These are phyloP conservation scores for Collybia sordida DNA, from an alignment of 768 basidiomycete genomes.

Conservation along the genomic window DNA sequence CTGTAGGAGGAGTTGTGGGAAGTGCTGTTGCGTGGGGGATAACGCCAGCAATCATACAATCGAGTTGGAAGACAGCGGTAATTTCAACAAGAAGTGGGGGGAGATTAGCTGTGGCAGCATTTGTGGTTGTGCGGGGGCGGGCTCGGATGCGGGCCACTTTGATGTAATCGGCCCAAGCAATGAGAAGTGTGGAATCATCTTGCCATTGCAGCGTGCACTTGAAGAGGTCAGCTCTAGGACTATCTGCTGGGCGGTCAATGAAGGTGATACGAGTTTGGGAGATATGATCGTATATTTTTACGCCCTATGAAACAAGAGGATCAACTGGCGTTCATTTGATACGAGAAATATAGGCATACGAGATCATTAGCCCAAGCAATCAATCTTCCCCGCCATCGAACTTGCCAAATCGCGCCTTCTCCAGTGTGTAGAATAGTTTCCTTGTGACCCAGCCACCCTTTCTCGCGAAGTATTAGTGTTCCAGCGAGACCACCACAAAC, in stretches of 20 bases:
- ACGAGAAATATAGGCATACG: conserved; percentile 34
- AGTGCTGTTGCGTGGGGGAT: conserved; percentile 57
- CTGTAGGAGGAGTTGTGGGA: conserved; percentile 15
- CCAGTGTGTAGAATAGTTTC: conserved; percentile 78
- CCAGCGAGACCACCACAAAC: conserved; percentile 94
- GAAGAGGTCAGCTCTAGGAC: conserved; percentile 93
- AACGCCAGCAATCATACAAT: conserved; percentile 94
- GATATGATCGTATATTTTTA: conserved; percentile 87
- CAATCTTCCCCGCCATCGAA: conserved; percentile 80
- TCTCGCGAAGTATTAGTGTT: conserved; percentile 83
- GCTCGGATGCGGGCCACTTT: conserved; percentile 83
- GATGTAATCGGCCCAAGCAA: conserved; percentile 93
- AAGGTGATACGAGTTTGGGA: conserved; percentile 79
- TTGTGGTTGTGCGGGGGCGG: conserved; percentile 45
- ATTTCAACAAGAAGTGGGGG: conserved; percentile 80
- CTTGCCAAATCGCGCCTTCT: conserved; percentile 95
- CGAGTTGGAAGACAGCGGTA: conserved; percentile 88
- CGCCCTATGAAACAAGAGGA: conserved; percentile 55
- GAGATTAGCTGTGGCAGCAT: conserved; percentile 43
- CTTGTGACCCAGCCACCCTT: conserved; percentile 95
- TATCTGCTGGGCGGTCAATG: conserved; percentile 79
- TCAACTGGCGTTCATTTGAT: not conserved
- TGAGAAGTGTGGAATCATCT: conserved; percentile 85
- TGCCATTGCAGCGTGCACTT: conserved; percentile 92
- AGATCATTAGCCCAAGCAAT: conserved; percentile 97